phyloP scores from a whole-genome alignment of 2,329 filamentous ascomycete genomes.

The Alternaria hordeiaustralica region DNA sequence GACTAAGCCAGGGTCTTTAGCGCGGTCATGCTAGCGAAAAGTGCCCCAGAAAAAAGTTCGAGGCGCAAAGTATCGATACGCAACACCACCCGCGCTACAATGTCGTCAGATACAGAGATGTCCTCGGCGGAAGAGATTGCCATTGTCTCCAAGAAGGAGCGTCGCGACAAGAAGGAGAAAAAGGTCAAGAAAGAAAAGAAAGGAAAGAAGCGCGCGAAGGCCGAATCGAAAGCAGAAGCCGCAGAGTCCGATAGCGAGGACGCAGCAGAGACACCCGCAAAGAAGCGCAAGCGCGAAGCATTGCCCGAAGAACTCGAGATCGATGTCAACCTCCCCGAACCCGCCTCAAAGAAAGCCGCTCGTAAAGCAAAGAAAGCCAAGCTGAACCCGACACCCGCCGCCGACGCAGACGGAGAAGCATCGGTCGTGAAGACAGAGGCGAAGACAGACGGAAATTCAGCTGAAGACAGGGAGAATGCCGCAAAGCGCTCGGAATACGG shows the following conservation, averaged over 20 bases:
- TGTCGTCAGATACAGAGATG: conserved; percentile 21
- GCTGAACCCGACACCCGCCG: conserved; percentile 42
- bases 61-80: background rate
- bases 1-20: conserved; percentile 21
- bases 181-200: conserved; percentile 39
- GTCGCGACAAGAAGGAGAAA: conserved; percentile 32
- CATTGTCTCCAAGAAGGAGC: conserved; percentile 26
- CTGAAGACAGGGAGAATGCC: conserved; percentile 39
- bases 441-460: conserved; percentile 43
- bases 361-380: conserved; percentile 89
- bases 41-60: conserved; percentile 26
- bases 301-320: conserved; percentile 76
- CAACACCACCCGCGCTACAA: conserved; percentile 4
- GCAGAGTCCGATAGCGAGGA: conserved; percentile 24
- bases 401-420: conserved; percentile 10
- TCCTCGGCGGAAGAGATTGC: conserved; percentile 13
- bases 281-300: conserved; percentile 65
- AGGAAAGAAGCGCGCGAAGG: conserved; percentile 31
- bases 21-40: conserved; percentile 16
- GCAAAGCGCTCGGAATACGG: conserved; percentile 76
- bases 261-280: conserved; percentile 29
- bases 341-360: conserved; percentile 91
- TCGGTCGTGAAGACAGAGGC: conserved; percentile 35
- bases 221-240: conserved; percentile 18
- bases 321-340: conserved; percentile 86